Base-by-base conservation (phyloP, 495 filamentous ascomycete genomes). In the Xylaria acuta region DNA sequence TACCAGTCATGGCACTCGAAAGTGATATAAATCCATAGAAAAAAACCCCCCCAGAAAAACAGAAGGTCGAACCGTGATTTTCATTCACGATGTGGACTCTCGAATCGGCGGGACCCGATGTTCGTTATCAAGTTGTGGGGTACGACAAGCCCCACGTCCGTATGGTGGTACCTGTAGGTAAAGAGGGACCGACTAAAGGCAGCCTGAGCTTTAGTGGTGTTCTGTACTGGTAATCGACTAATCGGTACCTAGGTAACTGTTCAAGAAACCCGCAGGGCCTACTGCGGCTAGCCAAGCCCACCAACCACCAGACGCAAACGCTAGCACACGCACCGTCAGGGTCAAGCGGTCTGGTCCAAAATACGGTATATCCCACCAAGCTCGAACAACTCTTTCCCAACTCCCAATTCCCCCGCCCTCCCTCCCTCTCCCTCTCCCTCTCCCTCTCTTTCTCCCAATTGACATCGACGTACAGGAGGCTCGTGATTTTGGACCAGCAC, bases 401-500 rank as follows among this genome's bases (percentile, higher is more conserved):
- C 22, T 45, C 40, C 49, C 11, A 63, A 41, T 38, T 45, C 40
- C 49, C 62, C 70, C 51, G 30, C 25, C 58, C 69, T 51, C n/a
- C 47, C 12, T 56, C 38, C 54, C 22, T 59, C 30, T 64, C 47
- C 20, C 66, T 38, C 60, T 65, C 49, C 64, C 68, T n/a, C 12
- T 56, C 38, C 54, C 22, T 59, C 30, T 64, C 47, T 32, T 71
- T 38, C 60, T 65, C 49, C 64, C 68, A n/a, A 70, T 54, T 59
- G 69, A 71, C 12, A 53, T 36, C 45, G 64, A 53, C 64, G 53
- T 67, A 51, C 20, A 34, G 51, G 69, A 72, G 63, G 41, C 60
- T 56, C 53, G 67, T 69, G 51, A 72, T 74, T 64, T 74, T 69
- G 66, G 71, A 60, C 64, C 71, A 71, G 47, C 73, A 40, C 43